Evolutionary conservation across 192 early-diverging fungal species (phyloP), one percentile per base, ranked within the genome.

Genomic region (Gaertneriomyces semiglobifer): DNA sequence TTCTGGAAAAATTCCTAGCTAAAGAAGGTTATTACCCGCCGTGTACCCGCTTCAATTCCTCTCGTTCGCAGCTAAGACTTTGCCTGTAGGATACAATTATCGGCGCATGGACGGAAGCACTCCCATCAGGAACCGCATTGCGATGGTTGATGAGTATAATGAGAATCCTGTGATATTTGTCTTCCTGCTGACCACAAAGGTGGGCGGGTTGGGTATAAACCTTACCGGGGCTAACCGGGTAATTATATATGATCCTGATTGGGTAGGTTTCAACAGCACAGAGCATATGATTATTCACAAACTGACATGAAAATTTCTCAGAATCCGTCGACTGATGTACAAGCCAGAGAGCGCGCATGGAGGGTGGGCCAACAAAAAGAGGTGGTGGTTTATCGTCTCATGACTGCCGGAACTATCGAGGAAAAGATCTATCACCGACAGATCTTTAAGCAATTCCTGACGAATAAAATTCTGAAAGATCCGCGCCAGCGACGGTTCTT

Each of bases 341-440:
- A 99, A 63, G 95, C 96, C 1, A 78, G 94, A 53, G 95, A 99
- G 78, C 84, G 96, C 25, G 95, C 95, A 0, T 97, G 94, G 94
- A 77, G 96, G 39, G 68, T 96, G 12, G 96, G 96, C 0, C 96
- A 99, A 69, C 93, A 76, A 0, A 81, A 86, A 20, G 79, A 84
- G 6, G 96, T 99, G 4, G 88, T 92, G 9, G 89, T 99, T 16
- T 99, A 98, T 66, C 80, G 96, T 6, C 79, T 99, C 9, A 96
- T 99, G 93, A 96, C 92, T 20, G 87, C 88, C 4, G 81, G 92
- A 0, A 96, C 93, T 0, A 95, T 96, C 44, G 93, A 96, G 68
- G 93, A 96, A 74, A 96, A 96, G 75, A 97, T 96, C 8, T 96
- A 96, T 64, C 93, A 93, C 72, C 84, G 96, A 18, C 96, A 99